Base-by-base conservation (phyloP, 768 basidiomycete genomes). In the Trametes coccinea region DNA sequence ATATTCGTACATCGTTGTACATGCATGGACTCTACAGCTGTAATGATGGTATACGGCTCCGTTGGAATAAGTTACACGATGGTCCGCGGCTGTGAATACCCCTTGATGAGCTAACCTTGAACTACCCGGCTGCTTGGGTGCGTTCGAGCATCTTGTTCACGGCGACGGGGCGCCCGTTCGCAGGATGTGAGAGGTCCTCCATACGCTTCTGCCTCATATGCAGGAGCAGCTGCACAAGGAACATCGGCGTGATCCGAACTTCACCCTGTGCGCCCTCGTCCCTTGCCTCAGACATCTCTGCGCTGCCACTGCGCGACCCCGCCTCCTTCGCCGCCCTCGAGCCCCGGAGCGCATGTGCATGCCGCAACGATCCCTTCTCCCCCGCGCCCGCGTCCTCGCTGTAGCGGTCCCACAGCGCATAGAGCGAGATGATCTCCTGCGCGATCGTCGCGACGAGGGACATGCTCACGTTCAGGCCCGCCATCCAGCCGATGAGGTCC, bases 361-460 rank as follows among this genome's bases (percentile, higher is more conserved):
- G 68, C 47, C 34, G n/a, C 31, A 11, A 16, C 31, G 40, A 30
- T 2, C 41, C 53, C 39, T 62, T 66, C 7, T 48, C 56, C 48
- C 60, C 29, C 3, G 76, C 74, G 9, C 79, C 69, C 4, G 75
- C 76, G 46, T 89, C 85, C 62, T 92, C 89, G 58, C 85, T 86
- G 74, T 93, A 93, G 8, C 84, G 79, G 41, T 91, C 90, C 93
- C 95, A 98, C 0, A 95, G 81, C 4, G 90, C 84, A 74, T 98
- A 98, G 37, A 97, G 75, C 4, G 90, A 85, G 56, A 98, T 81
- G 65, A 98, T 92, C 76, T 98, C 92, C 70, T 98, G 95, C 0
- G 89, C 84, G 68, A 97, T 88, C 43, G 90, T 87, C 30, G 92
- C 85, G 43, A 99, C 76, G 59, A 90, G 82, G 0, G 89, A 81